phyloP scores from a whole-genome alignment of 805 yeast species.

The Ogataea neopini region DNA sequence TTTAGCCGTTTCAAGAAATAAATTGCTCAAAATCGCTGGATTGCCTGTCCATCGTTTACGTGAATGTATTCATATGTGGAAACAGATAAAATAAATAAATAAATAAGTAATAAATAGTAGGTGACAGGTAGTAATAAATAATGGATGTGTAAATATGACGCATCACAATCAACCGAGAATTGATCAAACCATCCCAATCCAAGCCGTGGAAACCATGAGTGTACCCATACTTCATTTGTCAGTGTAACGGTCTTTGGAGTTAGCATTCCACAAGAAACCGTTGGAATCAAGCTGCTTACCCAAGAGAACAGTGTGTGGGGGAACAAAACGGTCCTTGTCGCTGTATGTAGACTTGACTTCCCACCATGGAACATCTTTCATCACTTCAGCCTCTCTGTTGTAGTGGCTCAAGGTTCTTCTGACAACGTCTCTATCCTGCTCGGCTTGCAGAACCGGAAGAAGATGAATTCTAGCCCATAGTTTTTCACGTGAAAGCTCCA shows the following conservation, averaged over 20 bases:
- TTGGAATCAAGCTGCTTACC: conserved; percentile 39
- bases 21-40: too few relatives aligned
- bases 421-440: conserved; percentile 75
- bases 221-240: background rate
- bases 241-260: conserved; percentile 33
- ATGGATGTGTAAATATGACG: conserved; percentile 1
- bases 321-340: conserved; percentile 36
- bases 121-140: conserved; percentile 12
- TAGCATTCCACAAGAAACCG: conserved; percentile 30
- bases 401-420: conserved; percentile 67
- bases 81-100: background rate
- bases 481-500: conserved; percentile 74
- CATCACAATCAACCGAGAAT: background rate
- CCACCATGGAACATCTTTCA: conserved; percentile 65
- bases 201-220: too few relatives aligned
- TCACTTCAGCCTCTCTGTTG: conserved; percentile 67
- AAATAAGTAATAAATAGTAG: conserved; percentile 1
- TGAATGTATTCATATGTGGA: too few relatives aligned
- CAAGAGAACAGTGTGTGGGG: conserved; percentile 38
- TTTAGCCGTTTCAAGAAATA: too few relatives aligned
- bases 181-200: too few relatives aligned
- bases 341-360: conserved; percentile 47
- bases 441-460: conserved; percentile 76
- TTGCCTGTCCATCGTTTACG: too few relatives aligned
- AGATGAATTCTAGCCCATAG: conserved; percentile 75